Conservation (phyloP, 805 yeast genomes). For the Grigorovia jiainica region DNA sequence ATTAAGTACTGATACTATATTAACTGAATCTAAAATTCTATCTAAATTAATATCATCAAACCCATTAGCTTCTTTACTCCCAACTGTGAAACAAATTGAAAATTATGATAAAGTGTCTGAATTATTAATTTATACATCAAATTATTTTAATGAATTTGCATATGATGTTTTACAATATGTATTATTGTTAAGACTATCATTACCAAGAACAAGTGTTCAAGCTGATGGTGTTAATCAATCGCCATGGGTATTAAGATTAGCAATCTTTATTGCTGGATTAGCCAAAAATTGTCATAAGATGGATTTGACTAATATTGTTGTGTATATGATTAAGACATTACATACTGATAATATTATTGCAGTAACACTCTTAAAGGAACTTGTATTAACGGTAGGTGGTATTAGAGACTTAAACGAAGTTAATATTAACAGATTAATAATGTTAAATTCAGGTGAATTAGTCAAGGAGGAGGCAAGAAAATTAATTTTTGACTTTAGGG, state of each 20-base stretch:
- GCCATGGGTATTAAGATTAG: conserved; percentile 78
- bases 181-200: conserved; percentile 57
- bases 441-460: conserved; percentile 55
- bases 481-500: conserved; percentile 46
- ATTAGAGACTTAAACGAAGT: conserved; percentile 60
- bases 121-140: conserved; percentile 69
- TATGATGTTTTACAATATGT: conserved; percentile 82
- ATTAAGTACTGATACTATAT: conserved; percentile 69
- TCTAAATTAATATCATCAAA: conserved; percentile 65
- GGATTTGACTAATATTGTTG: conserved; percentile 53
- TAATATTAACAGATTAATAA: conserved; percentile 52
- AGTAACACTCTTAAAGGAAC: conserved; percentile 54
- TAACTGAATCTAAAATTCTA: conserved; percentile 60
- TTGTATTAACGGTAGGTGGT: conserved; percentile 70
- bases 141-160: conserved; percentile 62
- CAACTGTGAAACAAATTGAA: conserved; percentile 73
- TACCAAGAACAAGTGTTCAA: conserved; percentile 60
- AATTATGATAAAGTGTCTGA: conserved; percentile 82
- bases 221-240: conserved; percentile 71
- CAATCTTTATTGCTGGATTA: conserved; percentile 69
- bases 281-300: conserved; percentile 45
- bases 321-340: conserved; percentile 52
- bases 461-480: conserved; percentile 45
- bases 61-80: conserved; percentile 68
- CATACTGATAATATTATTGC: conserved; percentile 51